Evolutionary conservation across 2,329 filamentous ascomycete species (phyloP).

Genomic region (Albophoma yamanashiensis): DNA sequence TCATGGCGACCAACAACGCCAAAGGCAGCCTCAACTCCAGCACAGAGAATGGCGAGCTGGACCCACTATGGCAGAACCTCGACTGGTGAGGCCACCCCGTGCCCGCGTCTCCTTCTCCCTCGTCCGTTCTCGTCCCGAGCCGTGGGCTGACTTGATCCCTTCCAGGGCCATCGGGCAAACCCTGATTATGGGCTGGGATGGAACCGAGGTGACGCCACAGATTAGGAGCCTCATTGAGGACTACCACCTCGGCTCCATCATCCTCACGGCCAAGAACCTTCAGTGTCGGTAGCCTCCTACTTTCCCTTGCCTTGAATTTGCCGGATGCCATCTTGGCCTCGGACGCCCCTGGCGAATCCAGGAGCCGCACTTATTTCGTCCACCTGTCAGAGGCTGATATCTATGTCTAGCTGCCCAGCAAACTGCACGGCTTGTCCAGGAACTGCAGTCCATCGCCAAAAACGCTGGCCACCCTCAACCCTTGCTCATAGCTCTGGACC

Average conservation of each 20-base stretch:
- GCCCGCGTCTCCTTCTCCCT: background rate
- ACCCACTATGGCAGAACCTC: slow-evolving; percentile 64
- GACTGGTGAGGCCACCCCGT: slow-evolving; percentile 47
- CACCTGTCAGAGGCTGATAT: slow-evolving; percentile 8
- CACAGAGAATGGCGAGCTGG: slow-evolving; percentile 24
- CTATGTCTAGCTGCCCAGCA: slow-evolving; percentile 68
- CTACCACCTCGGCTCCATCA: slow-evolving; percentile 79
- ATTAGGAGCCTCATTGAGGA: slow-evolving; percentile 72
- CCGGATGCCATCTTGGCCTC: background rate
- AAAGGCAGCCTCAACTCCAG: slow-evolving; percentile 16
- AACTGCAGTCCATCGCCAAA: slow-evolving; percentile 85
- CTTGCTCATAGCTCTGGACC: slow-evolving; percentile 81
- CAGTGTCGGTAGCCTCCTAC: slow-evolving; percentile 49
- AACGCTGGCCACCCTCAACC: slow-evolving; percentile 84
- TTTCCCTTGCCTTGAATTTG: background rate
- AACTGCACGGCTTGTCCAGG: slow-evolving; percentile 76
- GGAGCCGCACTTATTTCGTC: background rate
- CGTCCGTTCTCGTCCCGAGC: slow-evolving; percentile 7
- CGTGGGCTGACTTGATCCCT: slow-evolving; percentile 1
- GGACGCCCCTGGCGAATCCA: background rate
- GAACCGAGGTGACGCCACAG: slow-evolving; percentile 71
- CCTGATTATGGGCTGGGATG: slow-evolving; percentile 80
- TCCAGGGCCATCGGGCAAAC: slow-evolving; percentile 62
- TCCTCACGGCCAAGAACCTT: slow-evolving; percentile 74
- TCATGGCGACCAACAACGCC: slow-evolving; percentile 12